A percentile compares a stretch with the other conserved stretches of the same genome.
Conservation (phyloP, 2,329 filamentous ascomycete genomes). For the Helminthosporium solani region DNA sequence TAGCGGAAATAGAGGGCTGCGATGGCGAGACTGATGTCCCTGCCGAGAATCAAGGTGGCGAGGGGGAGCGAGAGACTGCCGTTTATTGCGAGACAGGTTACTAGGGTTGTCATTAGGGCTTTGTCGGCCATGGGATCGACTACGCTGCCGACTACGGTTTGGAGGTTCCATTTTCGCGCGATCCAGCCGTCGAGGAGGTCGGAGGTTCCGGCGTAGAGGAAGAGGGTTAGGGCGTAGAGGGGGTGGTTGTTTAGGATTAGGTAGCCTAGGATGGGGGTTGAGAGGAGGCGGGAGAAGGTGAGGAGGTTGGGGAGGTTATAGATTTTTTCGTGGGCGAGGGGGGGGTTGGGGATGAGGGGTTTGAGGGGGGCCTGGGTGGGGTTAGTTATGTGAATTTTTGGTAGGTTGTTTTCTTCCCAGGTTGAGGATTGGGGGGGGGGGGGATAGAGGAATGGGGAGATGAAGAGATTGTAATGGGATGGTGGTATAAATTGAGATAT, state of each 20-base stretch:
- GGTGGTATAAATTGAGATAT: no score
- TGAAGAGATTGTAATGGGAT: no score
- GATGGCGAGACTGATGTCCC: constrained; percentile 79
- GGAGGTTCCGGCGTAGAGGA: constrained; percentile 87
- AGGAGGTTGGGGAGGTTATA: constrained; percentile 95
- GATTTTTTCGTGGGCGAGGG: constrained; percentile 71
- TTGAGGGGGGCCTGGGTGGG: constrained; percentile 31
- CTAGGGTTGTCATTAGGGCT: constrained; percentile 88
- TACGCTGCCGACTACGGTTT: constrained; percentile 91
- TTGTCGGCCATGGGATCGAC: constrained; percentile 94
- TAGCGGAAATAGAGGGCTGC: constrained; percentile 94
- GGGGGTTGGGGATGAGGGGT: constrained; percentile 16
- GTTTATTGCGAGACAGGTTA: constrained; percentile 79
- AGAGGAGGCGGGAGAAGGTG: constrained; percentile 79
- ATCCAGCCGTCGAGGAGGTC: constrained; percentile 95
- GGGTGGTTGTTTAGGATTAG: constrained; percentile 82
- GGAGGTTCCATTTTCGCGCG: constrained; percentile 79
- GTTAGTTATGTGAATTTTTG: constrained; percentile 12
- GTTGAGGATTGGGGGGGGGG: background rate
- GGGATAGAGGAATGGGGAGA: no score
- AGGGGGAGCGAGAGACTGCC: constrained; percentile 83
- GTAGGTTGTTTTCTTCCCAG: background rate
- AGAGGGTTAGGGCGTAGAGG: constrained; percentile 76
- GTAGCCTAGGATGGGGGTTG: constrained; percentile 84
- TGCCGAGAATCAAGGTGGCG: constrained; percentile 83